These are phyloP conservation scores for Coprinopsis cinerea DNA, from an alignment of 768 basidiomycete genomes.

Conservation along the genomic window DNA sequence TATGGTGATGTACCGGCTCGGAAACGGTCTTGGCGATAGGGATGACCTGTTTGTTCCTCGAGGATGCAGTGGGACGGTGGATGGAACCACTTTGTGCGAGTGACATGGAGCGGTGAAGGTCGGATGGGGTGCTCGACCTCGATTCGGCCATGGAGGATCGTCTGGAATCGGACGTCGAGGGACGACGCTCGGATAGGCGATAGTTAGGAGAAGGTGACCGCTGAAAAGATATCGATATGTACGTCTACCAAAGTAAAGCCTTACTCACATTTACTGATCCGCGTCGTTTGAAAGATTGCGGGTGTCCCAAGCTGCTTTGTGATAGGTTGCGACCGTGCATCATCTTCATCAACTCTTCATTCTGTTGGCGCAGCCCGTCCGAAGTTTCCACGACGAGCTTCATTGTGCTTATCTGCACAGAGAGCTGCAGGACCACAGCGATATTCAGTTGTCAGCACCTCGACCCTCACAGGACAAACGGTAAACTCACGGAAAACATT, in stretches of 20 bases:
- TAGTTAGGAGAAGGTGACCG: neutral
- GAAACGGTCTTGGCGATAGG: no score
- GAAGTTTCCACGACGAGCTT: constrained; percentile 9
- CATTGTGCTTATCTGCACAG: constrained; percentile 9
- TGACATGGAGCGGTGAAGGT: neutral
- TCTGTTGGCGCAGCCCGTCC: constrained; percentile 6
- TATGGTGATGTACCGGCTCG: no score
- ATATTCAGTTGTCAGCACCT: neutral
- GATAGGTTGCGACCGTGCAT: no score
- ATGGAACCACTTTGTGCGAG: neutral
- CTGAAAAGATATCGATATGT: neutral
- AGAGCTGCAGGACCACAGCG: neutral
- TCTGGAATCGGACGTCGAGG: no score
- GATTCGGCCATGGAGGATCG: neutral
- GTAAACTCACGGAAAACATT: constrained; percentile 3
- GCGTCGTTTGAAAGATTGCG: no score
- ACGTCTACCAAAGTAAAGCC: no score
- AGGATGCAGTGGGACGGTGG: neutral
- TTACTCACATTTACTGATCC: no score
- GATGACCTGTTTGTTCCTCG: constrained; percentile 1
- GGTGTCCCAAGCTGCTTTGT: no score
- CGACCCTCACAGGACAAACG: neutral
- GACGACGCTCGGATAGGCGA: neutral
- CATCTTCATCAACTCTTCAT: constrained; percentile 8
- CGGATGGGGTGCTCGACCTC: neutral